Base-by-base conservation (phyloP, 441 rosid species). In the Erodium trifolium region DNA sequence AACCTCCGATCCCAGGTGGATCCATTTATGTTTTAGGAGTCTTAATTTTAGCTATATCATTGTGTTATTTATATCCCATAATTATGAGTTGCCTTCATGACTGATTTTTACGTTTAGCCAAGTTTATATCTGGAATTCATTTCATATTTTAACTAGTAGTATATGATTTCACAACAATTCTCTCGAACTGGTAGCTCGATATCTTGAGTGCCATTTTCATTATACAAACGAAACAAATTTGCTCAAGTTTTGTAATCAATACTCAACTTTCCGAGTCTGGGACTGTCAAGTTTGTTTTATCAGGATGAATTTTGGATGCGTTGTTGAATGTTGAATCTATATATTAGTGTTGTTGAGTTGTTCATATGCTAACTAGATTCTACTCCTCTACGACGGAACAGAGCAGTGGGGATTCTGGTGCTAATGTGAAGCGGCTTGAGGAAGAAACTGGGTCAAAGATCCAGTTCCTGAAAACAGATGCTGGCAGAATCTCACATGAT, bases 401-500 rank as follows among this genome's bases (percentile, higher is more conserved):
- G 27, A 23, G 27, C 27, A 23, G 27, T 23, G 27, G 27, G 2
- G 27, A 23, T 23, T 23, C 27, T 0, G 95, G 98, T 63, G 93
- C 95, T 17, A 93, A 86, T 67, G 97, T 91, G 79, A 89, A 88
- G 89, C 80, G 97, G 82, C 87, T 91, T 8, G 98, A 93, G 79
- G 76, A 70, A 45, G 98, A 93, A 86, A 93, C 97, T 4, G 87
- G 81, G 6, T 75, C 69, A 0, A 91, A 91, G 81, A 93, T 89
- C 70, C 72, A 76, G 5, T 82, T 88, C 72, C 77, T 86, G 77
- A 83, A 85, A 77, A 81, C 63, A 0, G 85, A 91, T 76, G 87
- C 84, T 6, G 6, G 89, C 1, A 83, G 88, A 78, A 88, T 86
- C 67, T 84, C 90, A 9, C 73, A 77, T 4, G 93, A 88, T 71